Percentiles rank a stretch among this genome's conserved stretches.
Evolutionary conservation across 176 grass and related monocot genomes (phyloP).

Genomic region (Eremochloa ophiuroides): DNA sequence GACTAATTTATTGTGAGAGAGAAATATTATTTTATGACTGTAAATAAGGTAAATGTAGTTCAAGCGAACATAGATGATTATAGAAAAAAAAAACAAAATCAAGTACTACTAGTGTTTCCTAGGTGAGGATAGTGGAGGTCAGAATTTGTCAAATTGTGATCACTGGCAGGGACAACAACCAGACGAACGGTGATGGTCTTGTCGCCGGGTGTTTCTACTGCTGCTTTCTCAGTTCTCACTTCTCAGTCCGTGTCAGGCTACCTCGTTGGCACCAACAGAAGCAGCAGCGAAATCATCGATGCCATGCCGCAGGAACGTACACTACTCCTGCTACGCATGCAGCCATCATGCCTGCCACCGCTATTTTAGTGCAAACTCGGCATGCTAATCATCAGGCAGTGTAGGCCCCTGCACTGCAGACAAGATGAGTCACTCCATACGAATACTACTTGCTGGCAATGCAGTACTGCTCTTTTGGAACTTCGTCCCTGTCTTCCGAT

Average conservation of each 20-base stretch:
- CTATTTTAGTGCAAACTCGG: neutral
- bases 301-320: neutral
- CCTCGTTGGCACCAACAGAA: neutral
- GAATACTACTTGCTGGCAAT: too few species aligned
- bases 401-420: neutral
- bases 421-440: too few species aligned
- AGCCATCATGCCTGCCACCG: neutral
- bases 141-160: neutral
- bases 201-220: neutral
- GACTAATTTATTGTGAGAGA: too few species aligned
- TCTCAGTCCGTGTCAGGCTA: neutral
- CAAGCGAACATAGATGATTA: too few species aligned
- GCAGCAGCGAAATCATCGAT: neutral
- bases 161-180: neutral
- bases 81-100: too few species aligned
- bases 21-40: too few species aligned
- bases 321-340: neutral
- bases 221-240: neutral
- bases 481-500: constrained; percentile 28
- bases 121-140: neutral
- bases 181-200: neutral
- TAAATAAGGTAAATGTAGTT: too few species aligned
- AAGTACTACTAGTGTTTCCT: too few species aligned
- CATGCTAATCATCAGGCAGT: constrained; percentile 23
- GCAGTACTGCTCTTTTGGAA: constrained; percentile 21